Percentiles rank a stretch among this genome's conserved stretches.
phyloP scores from a whole-genome alignment of 179 eudicot species.

The Corrigiola litoralis region DNA sequence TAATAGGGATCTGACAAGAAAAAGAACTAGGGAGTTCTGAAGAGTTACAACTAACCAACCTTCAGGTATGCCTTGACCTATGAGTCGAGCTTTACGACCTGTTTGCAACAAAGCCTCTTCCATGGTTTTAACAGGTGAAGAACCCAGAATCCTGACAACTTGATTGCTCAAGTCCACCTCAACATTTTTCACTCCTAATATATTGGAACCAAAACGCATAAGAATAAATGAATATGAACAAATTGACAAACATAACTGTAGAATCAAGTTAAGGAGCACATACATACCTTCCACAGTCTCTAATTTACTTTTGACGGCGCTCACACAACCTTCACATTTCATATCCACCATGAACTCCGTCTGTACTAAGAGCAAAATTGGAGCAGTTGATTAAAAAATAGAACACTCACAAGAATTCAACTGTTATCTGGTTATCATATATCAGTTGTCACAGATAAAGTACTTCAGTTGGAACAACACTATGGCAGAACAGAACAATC shows the following conservation, averaged over 20 bases:
- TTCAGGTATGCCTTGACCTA: conserved; percentile 92
- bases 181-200: conserved; percentile 66
- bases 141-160: conserved; percentile 78
- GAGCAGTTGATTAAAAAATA: conserved; percentile 5
- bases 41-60: conserved; percentile 35
- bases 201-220: background rate
- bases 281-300: conserved; percentile 59
- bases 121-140: conserved; percentile 64
- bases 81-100: conserved; percentile 70
- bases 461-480: background rate
- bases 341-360: conserved; percentile 96
- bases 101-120: conserved; percentile 85
- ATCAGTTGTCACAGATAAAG: too few species aligned
- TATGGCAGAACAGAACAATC: too few species aligned
- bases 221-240: background rate
- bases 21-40: background rate
- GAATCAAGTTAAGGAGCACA: background rate
- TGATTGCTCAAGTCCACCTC: conserved; percentile 89
- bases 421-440: too few species aligned
- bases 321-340: conserved; percentile 87
- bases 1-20: background rate
- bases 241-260: background rate
- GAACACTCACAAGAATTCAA: too few species aligned
- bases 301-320: conserved; percentile 62
- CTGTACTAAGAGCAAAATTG: conserved; percentile 34